Evolutionary conservation across 345 rosid genomes (phyloP).

Genomic region (Ailanthus altissimus): DNA sequence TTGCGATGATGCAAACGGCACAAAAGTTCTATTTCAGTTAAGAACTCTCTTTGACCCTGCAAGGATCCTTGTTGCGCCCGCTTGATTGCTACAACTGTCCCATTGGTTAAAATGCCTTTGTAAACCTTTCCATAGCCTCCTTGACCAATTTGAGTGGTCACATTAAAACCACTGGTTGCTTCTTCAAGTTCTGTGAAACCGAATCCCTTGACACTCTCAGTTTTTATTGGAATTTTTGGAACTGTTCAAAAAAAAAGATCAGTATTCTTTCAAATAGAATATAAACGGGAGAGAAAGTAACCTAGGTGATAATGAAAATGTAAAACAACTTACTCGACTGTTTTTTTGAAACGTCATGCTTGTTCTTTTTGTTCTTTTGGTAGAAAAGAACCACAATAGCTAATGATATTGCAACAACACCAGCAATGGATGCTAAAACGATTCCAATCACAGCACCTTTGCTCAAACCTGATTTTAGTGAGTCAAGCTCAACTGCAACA

Average conservation of each 20-base stretch:
- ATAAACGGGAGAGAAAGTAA: neutral
- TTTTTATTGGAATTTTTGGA: slow-evolving; percentile 36
- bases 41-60: slow-evolving; percentile 52
- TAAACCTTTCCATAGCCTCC: slow-evolving; percentile 66
- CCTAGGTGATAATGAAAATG: neutral
- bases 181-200: slow-evolving; percentile 41
- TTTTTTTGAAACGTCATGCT: slow-evolving; percentile 5
- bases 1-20: slow-evolving; percentile 62
- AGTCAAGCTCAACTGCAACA: slow-evolving; percentile 20
- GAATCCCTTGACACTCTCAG: slow-evolving; percentile 45
- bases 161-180: slow-evolving; percentile 44
- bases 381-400: slow-evolving; percentile 17
- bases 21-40: slow-evolving; percentile 52
- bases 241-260: slow-evolving; percentile 21
- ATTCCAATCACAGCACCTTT: slow-evolving; percentile 31
- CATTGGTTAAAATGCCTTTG: slow-evolving; percentile 48
- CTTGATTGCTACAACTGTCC: slow-evolving; percentile 50
- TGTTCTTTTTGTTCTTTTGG: slow-evolving; percentile 2
- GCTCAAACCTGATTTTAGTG: slow-evolving; percentile 28
- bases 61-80: slow-evolving; percentile 49
- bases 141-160: slow-evolving; percentile 37
- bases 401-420: slow-evolving; percentile 23
- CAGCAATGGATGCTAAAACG: slow-evolving; percentile 26
- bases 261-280: neutral
- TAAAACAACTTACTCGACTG: slow-evolving; percentile 26